Evolutionary conservation across 345 rosid genomes (phyloP), one percentile per base, ranked within the genome.

Genomic region (Melastoma malabathricum): DNA sequence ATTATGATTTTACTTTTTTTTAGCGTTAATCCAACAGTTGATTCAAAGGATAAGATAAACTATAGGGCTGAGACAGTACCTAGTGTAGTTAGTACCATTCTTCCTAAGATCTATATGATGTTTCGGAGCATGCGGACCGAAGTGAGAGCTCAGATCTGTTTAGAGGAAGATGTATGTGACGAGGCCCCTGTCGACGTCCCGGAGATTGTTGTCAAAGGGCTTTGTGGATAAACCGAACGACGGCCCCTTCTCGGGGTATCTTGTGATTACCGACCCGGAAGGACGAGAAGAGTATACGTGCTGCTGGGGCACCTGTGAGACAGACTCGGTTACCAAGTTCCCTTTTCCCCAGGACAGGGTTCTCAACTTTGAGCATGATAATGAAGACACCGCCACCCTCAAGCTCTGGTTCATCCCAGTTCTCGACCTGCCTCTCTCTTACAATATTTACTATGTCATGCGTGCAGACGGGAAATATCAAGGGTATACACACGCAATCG

Each of bases 291-390:
- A 77, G 46, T 73, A 76, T 23, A 73, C 78, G 5, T 67, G 54
- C 44, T 83, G 87, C 56, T 79, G 73, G 15, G 89, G 83, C 22
- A 12, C 64, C 9, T 75, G 75, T 47, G 66, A 63, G 62, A 66
- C 48, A 19, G 67, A 60, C 16, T 65, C 59, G 46, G 70, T 87
- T 6, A 70, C 63, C 60, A 77, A 48, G 64, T 64, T 79, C 14
- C 93, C 89, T 0, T 79, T 83, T 27, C 94, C 87, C 58, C 80
- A 77, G 7, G 87, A 83, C 75, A 79, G 67, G 73, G 54, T 78
- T 18, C 44, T 86, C 31, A 68, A 58, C 31, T 69, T 78, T 43
- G 59, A 66, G 15, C 66, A 76, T 5, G 77, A 75, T 22, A 47
- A 48, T 27, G 61, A 73, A 55, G 83, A 79, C 25, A 2, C 61